A percentile compares a stretch with the other conserved stretches of the same genome.
These are phyloP conservation scores for Pseudozyma thailandica DNA, from an alignment of 1,284 basidiomycete genomes.

Conservation along the genomic window DNA sequence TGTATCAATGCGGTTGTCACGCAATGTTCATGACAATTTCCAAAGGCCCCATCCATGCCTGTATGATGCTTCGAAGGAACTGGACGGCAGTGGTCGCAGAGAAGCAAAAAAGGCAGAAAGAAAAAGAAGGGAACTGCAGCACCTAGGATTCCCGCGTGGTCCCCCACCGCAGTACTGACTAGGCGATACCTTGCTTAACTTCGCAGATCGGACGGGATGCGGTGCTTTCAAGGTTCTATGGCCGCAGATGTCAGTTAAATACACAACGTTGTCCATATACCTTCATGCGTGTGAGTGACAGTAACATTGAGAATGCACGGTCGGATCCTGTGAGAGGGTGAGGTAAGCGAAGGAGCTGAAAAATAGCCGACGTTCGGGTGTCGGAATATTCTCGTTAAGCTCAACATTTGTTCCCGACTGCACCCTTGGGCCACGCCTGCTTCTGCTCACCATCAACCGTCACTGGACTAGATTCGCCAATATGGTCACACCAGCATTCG, in stretches of 20 bases:
- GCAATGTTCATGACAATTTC: no score
- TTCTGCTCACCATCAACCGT: not conserved
- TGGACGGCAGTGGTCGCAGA: not conserved
- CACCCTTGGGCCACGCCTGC: conserved; percentile 1
- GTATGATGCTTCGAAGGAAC: not conserved
- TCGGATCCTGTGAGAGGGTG: not conserved
- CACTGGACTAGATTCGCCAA: not conserved
- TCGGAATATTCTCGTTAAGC: conserved; percentile 2
- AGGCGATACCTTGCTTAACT: conserved; percentile 81
- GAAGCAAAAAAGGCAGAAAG: not conserved
- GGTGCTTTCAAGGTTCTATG: conserved; percentile 82
- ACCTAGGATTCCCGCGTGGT: conserved; percentile 84
- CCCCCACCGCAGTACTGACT: conserved; percentile 86
- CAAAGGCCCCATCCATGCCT: not conserved
- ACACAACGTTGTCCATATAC: no score
- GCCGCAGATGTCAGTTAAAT: conserved; percentile 74
- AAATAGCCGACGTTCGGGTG: conserved; percentile 8
- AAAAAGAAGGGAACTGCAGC: conserved; percentile 74
- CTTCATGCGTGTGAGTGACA: not conserved
- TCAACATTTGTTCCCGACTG: conserved; percentile 13
- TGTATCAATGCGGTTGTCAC: conserved; percentile 4
- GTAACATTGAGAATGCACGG: not conserved
- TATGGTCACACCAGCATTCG: conserved; percentile 15
- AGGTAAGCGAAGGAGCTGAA: conserved; percentile 7
- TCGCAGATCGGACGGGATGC: conserved; percentile 83